Conservation (phyloP, 192 early-diverging fungal genomes). For the Backusella sp. region DNA sequence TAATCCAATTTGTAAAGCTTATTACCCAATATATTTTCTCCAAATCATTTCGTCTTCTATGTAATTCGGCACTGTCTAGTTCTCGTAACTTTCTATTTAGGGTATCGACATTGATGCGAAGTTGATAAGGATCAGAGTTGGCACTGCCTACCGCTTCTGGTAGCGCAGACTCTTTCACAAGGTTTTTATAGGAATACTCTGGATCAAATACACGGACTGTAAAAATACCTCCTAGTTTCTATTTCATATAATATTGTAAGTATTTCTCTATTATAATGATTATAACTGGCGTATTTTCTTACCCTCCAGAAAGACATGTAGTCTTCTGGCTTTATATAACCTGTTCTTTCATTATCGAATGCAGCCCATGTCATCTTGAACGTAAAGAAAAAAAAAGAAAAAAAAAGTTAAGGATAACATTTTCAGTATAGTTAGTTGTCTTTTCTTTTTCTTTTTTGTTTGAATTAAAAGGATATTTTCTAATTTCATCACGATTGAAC, state of each 20-base stretch:
- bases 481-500: conserved; percentile 58
- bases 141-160: neutral
- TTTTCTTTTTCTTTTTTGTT: neutral
- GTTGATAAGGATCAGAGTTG: conserved; percentile 14
- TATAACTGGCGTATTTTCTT: conserved; percentile 9
- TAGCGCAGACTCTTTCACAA: conserved; percentile 31
- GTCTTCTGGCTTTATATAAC: conserved; percentile 48
- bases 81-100: conserved; percentile 24
- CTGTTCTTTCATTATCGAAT: conserved; percentile 45
- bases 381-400: conserved; percentile 19
- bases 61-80: conserved; percentile 28
- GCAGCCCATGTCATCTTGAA: conserved; percentile 55
- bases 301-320: conserved; percentile 52
- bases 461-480: conserved; percentile 47
- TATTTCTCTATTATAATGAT: conserved; percentile 15
- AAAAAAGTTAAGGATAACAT: conserved; percentile 29
- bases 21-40: conserved; percentile 40
- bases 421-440: neutral
- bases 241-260: conserved; percentile 11
- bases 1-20: neutral
- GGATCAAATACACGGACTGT: conserved; percentile 49
- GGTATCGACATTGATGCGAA: conserved; percentile 20
- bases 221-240: conserved; percentile 55
- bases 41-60: conserved; percentile 31
- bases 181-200: conserved; percentile 39